Evolutionary conservation across 805 yeast species (phyloP), one percentile per base, ranked within the genome.

Genomic region (Candida insectalens): DNA sequence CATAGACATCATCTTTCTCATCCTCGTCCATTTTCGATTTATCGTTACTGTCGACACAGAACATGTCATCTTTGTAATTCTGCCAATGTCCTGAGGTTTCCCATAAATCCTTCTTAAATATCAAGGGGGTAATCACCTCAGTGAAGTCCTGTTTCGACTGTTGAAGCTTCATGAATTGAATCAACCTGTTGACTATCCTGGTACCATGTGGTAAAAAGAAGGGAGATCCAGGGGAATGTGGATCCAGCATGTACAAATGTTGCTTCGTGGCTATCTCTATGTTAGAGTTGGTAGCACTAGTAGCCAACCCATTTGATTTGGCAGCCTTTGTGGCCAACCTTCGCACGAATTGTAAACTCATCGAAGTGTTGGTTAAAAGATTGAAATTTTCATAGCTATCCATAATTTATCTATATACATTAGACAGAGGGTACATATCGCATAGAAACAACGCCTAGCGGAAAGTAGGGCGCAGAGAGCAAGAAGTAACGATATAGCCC

Each of bases 131-230:
- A 19, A 89, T 73, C 5, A 92, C 96, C 58, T 92, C 97, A 38
- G 83, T 77, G 50, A 87, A 92, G 0, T 94, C 95, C 45, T 78
- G 81, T 39, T 68, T 72, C 15, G 71, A 59, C 54, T 87, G 94
- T 50, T 85, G 96, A 27, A 74, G 60, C 50, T 84, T 82, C 89
- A 92, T 88, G 55, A 87, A 92, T 28, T 65, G 66, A 10, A 84
- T 65, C 39, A 92, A 60, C 43, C 75, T 80, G 54, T 85, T 83
- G 63, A 88, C 83, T 18, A 92, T 69, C 29, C 89, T 64, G 1
- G 96, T 76, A 2, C 98, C 98, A 50, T 85, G 87, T 1, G 97
- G 97, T 26, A 89, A 64, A 47, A 92, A 85, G 63, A 92, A 92
- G 2, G 83, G 72, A 0, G 94, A 82, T 0, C 98, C 98, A 0